Evolutionary conservation across 2,329 filamentous ascomycete species (phyloP), one percentile per base, ranked within the genome.

Genomic region (Hypocreales sp.): DNA sequence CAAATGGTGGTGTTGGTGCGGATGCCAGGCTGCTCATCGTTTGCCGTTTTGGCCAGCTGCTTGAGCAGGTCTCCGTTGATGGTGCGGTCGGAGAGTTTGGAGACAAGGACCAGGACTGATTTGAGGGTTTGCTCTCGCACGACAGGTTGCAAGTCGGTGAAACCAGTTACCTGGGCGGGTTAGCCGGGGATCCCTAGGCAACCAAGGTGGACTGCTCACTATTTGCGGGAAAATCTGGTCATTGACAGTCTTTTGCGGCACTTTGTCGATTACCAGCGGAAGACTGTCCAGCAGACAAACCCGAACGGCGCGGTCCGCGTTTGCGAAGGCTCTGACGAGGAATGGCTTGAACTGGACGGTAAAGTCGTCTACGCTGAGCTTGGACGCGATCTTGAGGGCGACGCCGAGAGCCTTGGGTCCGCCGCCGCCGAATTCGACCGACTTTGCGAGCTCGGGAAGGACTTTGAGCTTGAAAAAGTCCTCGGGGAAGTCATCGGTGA

Each of bases 401-500:
- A 92, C 74, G 1, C 66, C 59, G 33, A 98, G 80, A 1, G 92
- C 86, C 45, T 92, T 92, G 0, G 87, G 81, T 0, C 90, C 90
- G 16, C 90, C 90, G 8, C 87, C 90, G 7, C 90, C 90, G 50
- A 94, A 98, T 45, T 98, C 90, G n/a, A 95, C 84, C 0, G 86
- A 93, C 47, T 95, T 98, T n/a, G 98, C 65, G 17, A 98, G 60
- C 47, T 98, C 90, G 0, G 90, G 90, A 7, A 98, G 63, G 4
- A 98, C 74, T 46, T 95, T 98, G 67, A 92, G 80, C 48, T 92
- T 92, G 63, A 95, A 93, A 51, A 93, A 98, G 33, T 95, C 90
- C 46, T 94, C 87, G 0, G 90, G 90, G 35, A 95, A 94, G 50
- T 98, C 86, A 39, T 94, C 83, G 0, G 83, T 79, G 5, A 94